Conservation (phyloP, 129 eudicot genomes). For the Flaveria brownii region DNA sequence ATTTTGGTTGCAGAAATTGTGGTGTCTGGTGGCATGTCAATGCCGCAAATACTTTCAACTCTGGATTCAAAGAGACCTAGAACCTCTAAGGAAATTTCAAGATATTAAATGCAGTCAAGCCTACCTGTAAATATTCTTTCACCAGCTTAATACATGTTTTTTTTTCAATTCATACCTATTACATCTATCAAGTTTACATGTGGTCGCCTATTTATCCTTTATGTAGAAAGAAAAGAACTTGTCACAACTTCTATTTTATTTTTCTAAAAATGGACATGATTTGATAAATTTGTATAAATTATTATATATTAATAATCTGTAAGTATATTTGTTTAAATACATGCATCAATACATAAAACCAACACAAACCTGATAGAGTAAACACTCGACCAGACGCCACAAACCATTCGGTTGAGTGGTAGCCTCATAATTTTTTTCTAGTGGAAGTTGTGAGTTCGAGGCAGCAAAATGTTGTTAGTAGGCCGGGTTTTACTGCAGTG, state of each 20-base stretch:
- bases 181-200: neutral
- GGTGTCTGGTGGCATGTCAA: constrained; percentile 97
- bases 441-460: too few species aligned
- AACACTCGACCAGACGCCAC: too few species aligned
- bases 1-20: constrained; percentile 74
- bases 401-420: too few species aligned
- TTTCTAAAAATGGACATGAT: too few species aligned
- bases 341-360: too few species aligned
- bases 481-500: too few species aligned
- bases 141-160: neutral
- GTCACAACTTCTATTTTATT: neutral
- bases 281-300: neutral
- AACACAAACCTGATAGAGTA: too few species aligned
- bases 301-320: too few species aligned
- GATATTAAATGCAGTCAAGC: constrained; percentile 23
- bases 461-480: too few species aligned
- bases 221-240: neutral
- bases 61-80: constrained; percentile 62
- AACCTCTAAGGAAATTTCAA: constrained; percentile 41
- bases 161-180: neutral
- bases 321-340: too few species aligned
- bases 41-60: constrained; percentile 86
- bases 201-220: neutral
- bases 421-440: too few species aligned
- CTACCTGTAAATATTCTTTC: constrained; percentile 5